These are phyloP conservation scores for Cyclotella distinguenda DNA, from an alignment of 108 stramenopile species.

Conservation along the genomic window DNA sequence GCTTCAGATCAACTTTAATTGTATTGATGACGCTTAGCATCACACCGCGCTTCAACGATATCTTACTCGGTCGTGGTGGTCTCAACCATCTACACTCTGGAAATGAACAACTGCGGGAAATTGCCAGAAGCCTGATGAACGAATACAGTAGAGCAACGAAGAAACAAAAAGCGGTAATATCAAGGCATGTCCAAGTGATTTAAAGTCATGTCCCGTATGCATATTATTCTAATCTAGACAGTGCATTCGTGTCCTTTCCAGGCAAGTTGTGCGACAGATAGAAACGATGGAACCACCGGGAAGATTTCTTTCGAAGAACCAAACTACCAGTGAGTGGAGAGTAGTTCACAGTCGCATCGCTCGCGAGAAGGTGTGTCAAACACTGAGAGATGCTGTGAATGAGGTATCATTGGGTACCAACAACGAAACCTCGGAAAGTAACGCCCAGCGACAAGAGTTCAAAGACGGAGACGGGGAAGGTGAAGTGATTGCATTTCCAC, in stretches of 20 bases:
- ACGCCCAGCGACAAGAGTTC: background rate
- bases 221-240: background rate
- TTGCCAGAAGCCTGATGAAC: conserved; percentile 39
- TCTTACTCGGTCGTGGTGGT: background rate
- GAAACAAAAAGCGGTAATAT: conserved; percentile 42
- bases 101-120: conserved; percentile 62
- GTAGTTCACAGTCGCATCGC: conserved; percentile 68
- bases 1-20: background rate
- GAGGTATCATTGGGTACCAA: background rate
- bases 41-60: background rate
- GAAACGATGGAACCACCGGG: conserved; percentile 36
- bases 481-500: background rate
- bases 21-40: background rate
- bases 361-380: conserved; percentile 73
- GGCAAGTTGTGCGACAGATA: conserved; percentile 16
- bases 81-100: conserved; percentile 66
- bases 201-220: background rate
- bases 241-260: background rate
- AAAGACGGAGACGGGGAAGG: background rate
- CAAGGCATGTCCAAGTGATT: conserved; percentile 7
- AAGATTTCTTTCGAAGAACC: conserved; percentile 58
- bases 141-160: conserved; percentile 39
- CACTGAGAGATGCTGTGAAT: conserved; percentile 73
- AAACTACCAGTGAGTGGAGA: conserved; percentile 45
- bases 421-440: background rate